Percentiles rank a stretch among this genome's conserved stretches.
These are phyloP conservation scores for Amniculicola lignicola DNA, from an alignment of 495 filamentous ascomycete species.

Conservation along the genomic window DNA sequence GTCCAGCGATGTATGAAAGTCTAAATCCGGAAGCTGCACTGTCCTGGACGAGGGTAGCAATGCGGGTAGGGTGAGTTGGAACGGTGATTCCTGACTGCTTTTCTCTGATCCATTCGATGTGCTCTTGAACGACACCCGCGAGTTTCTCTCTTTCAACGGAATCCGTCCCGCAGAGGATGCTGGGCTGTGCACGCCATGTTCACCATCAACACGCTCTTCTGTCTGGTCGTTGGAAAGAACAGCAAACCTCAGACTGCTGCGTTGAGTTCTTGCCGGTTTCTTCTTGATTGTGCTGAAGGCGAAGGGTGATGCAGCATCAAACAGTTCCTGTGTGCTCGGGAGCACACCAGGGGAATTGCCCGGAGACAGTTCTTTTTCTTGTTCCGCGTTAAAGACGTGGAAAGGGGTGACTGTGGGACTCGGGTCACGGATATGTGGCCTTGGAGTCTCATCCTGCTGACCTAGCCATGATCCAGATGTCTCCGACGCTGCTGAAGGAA, in stretches of 20 bases:
- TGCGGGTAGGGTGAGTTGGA: neutral
- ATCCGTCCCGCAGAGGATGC: conserved; percentile 15
- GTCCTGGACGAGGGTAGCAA: neutral
- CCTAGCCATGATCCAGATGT: neutral
- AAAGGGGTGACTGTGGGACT: conserved; percentile 24
- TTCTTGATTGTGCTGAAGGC: conserved; percentile 36
- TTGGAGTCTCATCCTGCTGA: neutral
- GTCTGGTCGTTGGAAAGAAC: conserved; percentile 10
- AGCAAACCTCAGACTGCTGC: conserved; percentile 25
- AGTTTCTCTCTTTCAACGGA: conserved; percentile 20
- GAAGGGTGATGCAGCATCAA: conserved; percentile 32
- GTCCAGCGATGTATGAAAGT: conserved; percentile 12
- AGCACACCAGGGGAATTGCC: neutral
- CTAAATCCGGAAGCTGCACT: conserved; percentile 5
- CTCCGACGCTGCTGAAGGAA: conserved; percentile 10
- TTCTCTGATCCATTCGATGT: neutral
- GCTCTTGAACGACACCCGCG: neutral
- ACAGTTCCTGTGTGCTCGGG: conserved; percentile 34
- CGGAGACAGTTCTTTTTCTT: neutral
- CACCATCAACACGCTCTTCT: conserved; percentile 1
- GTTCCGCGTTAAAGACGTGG: conserved; percentile 23
- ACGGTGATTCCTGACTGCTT: conserved; percentile 15
- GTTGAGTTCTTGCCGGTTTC: conserved; percentile 4
- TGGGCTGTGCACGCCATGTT: conserved; percentile 8
- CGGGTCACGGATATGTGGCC: neutral